Evolutionary conservation across 768 basidiomycete species (phyloP), one percentile per base, ranked within the genome.

Genomic region (Mycena crocata): DNA sequence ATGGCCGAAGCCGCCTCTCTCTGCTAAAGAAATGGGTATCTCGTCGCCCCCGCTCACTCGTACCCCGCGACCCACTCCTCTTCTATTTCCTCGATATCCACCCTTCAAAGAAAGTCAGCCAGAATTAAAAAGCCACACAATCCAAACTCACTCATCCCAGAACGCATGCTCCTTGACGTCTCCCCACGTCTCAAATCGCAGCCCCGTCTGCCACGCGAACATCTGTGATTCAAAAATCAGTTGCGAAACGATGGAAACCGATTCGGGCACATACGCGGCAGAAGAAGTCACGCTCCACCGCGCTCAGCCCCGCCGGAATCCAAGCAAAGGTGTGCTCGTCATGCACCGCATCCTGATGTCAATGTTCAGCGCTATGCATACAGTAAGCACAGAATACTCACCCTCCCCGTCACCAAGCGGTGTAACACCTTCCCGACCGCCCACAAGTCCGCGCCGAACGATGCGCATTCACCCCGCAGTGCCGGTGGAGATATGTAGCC

Each of bases 381-480:
- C 26, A 26, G 26, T 10, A 30, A 28, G 46, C 19, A 48, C 46
- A 5, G 46, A n/a, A 13, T 4, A 28, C 46, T 28, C 30, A 52
- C 51, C 10, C 21, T 13, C 1, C 32, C 54, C 2, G 30, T 42
- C 0, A 58, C 2, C 57, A 49, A 59, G 6, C 39, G 5, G 30
- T 50, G 32, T 0, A 65, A 5, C 1, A 54, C 14, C 14, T 44
- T 23, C 0, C 64, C 57, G 1, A 65, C 17, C 5, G 51, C 57
- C 23, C 24, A 65, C 4, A 65, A 31, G 24, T 65, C 64, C 2
- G 44, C 49, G 0, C 57, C 57, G 28, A 34, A 65, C 2, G 64
- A 65, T 15, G 19, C 46, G 21, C 26, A 1, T 1, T 15, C 9
- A 3, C 35, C 28, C 10, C 37, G 10, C 35, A 31, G 6, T 15